phyloP scores from a whole-genome alignment of 305 asterid species.

The Stenogyne calaminthoides region DNA sequence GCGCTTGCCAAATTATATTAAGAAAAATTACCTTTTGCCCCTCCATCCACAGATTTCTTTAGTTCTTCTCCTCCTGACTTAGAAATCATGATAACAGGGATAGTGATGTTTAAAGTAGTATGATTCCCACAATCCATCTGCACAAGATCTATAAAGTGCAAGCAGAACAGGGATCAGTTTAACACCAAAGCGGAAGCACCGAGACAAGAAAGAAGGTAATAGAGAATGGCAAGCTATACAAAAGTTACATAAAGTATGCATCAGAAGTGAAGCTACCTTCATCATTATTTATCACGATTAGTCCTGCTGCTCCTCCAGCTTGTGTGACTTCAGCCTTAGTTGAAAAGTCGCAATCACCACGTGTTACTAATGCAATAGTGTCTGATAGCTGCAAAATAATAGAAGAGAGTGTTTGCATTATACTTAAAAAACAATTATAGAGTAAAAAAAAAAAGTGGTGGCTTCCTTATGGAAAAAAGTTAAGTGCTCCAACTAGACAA shows the following conservation, averaged over 20 bases:
- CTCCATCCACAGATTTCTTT: constrained; percentile 55
- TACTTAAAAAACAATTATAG: constrained; percentile 5
- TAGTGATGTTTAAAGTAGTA: constrained; percentile 56
- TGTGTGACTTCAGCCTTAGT: constrained; percentile 81
- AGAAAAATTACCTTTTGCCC: constrained; percentile 53
- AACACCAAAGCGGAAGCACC: constrained; percentile 26
- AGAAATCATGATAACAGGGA: constrained; percentile 79
- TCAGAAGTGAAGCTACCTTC: constrained; percentile 62
- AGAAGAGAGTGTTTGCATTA: constrained; percentile 25
- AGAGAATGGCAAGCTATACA: constrained; percentile 24
- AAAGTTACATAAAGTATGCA: constrained; percentile 30
- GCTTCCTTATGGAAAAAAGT: constrained; percentile 13
- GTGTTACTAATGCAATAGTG: constrained; percentile 62
- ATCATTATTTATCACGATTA: constrained; percentile 72
- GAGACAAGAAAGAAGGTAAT: constrained; percentile 17
- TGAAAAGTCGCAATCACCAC: constrained; percentile 89
- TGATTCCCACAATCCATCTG: constrained; percentile 87
- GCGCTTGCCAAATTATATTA: constrained; percentile 29
- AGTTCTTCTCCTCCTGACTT: constrained; percentile 77
- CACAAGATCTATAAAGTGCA: constrained; percentile 59
- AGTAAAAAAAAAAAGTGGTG: background rate
- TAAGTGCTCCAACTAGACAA: constrained; percentile 5
- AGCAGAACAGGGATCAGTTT: constrained; percentile 30
- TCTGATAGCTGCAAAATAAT: constrained; percentile 64
- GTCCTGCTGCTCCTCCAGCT: constrained; percentile 80